Evolutionary conservation across 352 stramenopile species (phyloP), one percentile per base, ranked within the genome.

Genomic region (Globisporangium uncinulatum): DNA sequence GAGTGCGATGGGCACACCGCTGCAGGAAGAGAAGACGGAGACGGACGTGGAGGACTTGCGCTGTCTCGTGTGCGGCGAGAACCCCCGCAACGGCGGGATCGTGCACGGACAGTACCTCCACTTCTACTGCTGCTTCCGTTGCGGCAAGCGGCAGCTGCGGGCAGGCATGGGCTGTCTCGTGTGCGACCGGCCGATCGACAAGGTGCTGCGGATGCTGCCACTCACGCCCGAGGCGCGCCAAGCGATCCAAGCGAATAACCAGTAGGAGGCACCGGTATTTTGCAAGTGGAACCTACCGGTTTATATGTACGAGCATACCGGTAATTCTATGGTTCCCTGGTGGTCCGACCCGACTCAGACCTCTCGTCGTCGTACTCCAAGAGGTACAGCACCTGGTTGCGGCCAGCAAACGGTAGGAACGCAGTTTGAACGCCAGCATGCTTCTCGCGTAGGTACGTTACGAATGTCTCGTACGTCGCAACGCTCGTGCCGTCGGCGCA

Each of bases 301-400:
- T 29, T 29, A 29, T 29, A 29, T 29, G 24, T 29, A 29, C 24
- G 24, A 29, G 24, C 24, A 29, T 29, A 29, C 24, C 24, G 24
- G 24, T 29, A 29, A 29, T 29, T 4, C 24, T 29, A 29, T 29
- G 24, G 24, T 29, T 29, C 4, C 4, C 2, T 29, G 24, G 24
- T 29, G 24, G 24, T 29, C 4, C 24, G 24, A 29, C 24, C 24
- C 24, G 24, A 29, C 24, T 29, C 24, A 1, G 4, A 29, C 2
- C 17, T 32, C 21, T 19, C 29, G 13, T 43, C 44, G 51, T 59
- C 24, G 48, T 87, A 87, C 31, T 84, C 66, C 43, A 92, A 83
- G 39, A 92, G 63, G 49, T 86, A 96, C 36, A 96, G 55, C 45
- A 95, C 86, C 56, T 91, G 82, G 63, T 95, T 95, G 19, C 83